These are phyloP conservation scores for Xylaria curta DNA, from an alignment of 495 filamentous ascomycete species.

Conservation along the genomic window DNA sequence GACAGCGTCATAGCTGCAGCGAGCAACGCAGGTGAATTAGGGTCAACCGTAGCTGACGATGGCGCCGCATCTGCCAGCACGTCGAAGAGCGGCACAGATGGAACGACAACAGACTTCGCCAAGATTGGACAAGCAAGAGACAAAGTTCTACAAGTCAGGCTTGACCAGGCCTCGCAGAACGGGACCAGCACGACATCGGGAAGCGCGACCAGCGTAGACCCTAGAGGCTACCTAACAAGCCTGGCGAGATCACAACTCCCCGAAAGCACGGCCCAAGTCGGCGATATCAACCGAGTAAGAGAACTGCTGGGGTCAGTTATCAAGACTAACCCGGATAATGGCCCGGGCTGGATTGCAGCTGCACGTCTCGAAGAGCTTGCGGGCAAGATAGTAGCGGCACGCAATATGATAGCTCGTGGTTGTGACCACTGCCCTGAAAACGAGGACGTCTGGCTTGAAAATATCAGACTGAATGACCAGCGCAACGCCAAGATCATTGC, in stretches of 20 bases:
- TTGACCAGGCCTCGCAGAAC: slow-evolving; percentile 85
- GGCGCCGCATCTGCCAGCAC: slow-evolving; percentile 55
- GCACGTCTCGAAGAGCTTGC: slow-evolving; percentile 92
- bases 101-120: slow-evolving; percentile 97
- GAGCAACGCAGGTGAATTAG: slow-evolving; percentile 77
- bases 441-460: slow-evolving; percentile 95
- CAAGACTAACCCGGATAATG: slow-evolving; percentile 92
- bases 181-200: slow-evolving; percentile 74
- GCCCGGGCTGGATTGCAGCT: slow-evolving; percentile 95
- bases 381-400: slow-evolving; percentile 85
- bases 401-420: slow-evolving; percentile 82
- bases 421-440: slow-evolving; percentile 91
- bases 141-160: slow-evolving; percentile 86
- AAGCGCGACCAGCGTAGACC: slow-evolving; percentile 90
- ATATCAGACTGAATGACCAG: slow-evolving; percentile 87
- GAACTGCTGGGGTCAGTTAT: slow-evolving; percentile 91
- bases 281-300: slow-evolving; percentile 96
- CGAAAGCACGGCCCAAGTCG: slow-evolving; percentile 81
- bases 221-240: slow-evolving; percentile 93
- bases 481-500: slow-evolving; percentile 95
- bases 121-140: slow-evolving; percentile 95
- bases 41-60: slow-evolving; percentile 83
- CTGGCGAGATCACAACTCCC: slow-evolving; percentile 78
- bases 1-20: slow-evolving; percentile 94
- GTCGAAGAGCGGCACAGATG: slow-evolving; percentile 62